Conservation (phyloP, 768 basidiomycete species). For the Russula earlei region DNA sequence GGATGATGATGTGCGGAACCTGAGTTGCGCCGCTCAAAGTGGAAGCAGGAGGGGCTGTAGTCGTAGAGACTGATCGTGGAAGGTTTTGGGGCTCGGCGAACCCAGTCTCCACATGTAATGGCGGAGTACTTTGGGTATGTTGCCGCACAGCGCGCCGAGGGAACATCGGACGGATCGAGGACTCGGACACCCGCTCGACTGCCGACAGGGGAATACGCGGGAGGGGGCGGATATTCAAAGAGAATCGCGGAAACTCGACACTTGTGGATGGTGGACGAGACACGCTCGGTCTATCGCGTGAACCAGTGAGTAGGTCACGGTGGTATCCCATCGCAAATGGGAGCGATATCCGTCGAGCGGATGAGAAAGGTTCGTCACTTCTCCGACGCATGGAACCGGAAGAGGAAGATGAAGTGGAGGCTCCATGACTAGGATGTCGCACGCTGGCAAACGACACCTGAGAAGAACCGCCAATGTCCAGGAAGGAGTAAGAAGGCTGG, state of each 20-base stretch:
- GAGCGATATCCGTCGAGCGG: conserved; percentile 15
- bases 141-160: background rate
- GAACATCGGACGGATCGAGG: background rate
- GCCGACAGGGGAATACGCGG: conserved; percentile 9
- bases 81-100: background rate
- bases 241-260: conserved; percentile 10
- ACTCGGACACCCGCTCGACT: background rate
- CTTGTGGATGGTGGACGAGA: background rate
- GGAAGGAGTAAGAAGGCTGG: conserved; percentile 17
- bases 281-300: background rate
- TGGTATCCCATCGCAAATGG: conserved; percentile 17
- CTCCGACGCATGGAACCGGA: conserved; percentile 5
- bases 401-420: conserved; percentile 11
- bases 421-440: background rate
- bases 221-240: conserved; percentile 8
- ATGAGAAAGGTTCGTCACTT: background rate
- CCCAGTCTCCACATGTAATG: conserved; percentile 12
- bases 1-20: conserved; percentile 11
- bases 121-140: conserved; percentile 1
- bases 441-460: conserved; percentile 4
- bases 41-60: conserved; percentile 1
- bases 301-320: background rate
- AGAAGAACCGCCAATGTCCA: conserved; percentile 18
- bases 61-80: conserved; percentile 11
- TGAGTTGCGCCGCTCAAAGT: background rate